Percentiles rank a stretch among this genome's conserved stretches.
Conservation (phyloP, 495 filamentous ascomycete species). For the Coniosporium apollinis region DNA sequence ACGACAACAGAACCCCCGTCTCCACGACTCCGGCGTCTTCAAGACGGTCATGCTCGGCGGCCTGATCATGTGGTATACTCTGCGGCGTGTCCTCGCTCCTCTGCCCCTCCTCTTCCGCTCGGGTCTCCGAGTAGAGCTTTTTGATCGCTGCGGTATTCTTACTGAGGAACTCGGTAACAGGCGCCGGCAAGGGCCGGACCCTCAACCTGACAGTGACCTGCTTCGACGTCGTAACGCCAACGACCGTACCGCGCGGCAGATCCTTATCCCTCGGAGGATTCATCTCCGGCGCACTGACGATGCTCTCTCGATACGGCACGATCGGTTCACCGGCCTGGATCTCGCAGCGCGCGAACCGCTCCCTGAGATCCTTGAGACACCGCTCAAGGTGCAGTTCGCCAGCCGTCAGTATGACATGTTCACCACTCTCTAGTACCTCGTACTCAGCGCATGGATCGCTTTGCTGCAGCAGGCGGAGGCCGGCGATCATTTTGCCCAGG, state of each 20-base stretch:
- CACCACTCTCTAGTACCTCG: conserved; percentile 78
- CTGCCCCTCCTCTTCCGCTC: conserved; percentile 25
- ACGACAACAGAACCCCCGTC: conserved; percentile 38
- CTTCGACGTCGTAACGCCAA: conserved; percentile 62
- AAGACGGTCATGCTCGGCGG: conserved; percentile 17
- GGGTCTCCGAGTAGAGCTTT: conserved; percentile 53
- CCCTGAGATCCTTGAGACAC: conserved; percentile 82
- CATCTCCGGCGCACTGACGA: conserved; percentile 79
- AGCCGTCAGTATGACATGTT: conserved; percentile 89
- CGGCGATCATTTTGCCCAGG: conserved; percentile 81
- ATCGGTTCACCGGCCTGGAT: conserved; percentile 89
- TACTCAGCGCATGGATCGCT: conserved; percentile 94
- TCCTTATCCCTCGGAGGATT: conserved; percentile 71
- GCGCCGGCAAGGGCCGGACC: conserved; percentile 60
- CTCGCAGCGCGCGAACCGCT: conserved; percentile 86
- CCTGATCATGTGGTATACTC: conserved; percentile 3
- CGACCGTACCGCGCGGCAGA: conserved; percentile 67
- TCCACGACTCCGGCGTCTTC: conserved; percentile 29
- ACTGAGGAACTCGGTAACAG: conserved; percentile 69
- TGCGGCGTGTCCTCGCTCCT: conserved; percentile 5
- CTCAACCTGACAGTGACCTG: conserved; percentile 63
- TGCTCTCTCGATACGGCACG: conserved; percentile 89
- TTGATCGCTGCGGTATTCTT: conserved; percentile 69
- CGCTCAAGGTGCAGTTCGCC: conserved; percentile 90
- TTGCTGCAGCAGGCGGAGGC: conserved; percentile 75